Evolutionary conservation across 371 early-diverging fungal species (phyloP).

Genomic region (Cokeromyces recurvatus): DNA sequence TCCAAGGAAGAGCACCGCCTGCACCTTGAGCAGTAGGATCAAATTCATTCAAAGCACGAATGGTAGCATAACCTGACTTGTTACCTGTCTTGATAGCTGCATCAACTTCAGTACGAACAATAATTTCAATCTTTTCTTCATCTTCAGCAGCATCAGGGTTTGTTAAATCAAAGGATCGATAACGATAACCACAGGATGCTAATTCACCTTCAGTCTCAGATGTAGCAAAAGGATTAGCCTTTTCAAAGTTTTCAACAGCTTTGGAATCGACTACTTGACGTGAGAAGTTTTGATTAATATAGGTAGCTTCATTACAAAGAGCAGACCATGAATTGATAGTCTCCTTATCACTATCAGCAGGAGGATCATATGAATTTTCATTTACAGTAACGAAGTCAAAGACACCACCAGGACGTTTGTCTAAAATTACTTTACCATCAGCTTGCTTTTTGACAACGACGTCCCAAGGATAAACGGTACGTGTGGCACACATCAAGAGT

Average conservation of each 20-base stretch:
- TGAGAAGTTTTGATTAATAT: conserved; percentile 82
- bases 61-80: conserved; percentile 61
- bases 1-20: conserved; percentile 93
- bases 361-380: conserved; percentile 92
- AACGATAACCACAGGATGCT: conserved; percentile 83
- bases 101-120: conserved; percentile 90
- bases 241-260: conserved; percentile 48
- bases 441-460: conserved; percentile 86
- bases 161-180: conserved; percentile 73
- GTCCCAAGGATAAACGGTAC: conserved; percentile 95
- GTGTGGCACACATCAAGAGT: conserved; percentile 88
- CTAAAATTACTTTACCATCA: conserved; percentile 79
- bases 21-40: conserved; percentile 84
- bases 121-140: conserved; percentile 50
- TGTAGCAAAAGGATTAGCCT: conserved; percentile 75
- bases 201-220: conserved; percentile 49
- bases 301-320: conserved; percentile 87
- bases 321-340: conserved; percentile 83
- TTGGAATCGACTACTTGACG: conserved; percentile 74
- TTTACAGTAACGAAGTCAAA: conserved; percentile 86
- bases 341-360: conserved; percentile 88
- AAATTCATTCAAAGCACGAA: conserved; percentile 90
- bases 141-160: conserved; percentile 14
- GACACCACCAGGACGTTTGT: conserved; percentile 85
- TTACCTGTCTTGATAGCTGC: conserved; percentile 64